These are phyloP conservation scores for Mycena capillaripes DNA, from an alignment of 768 basidiomycete species.

Conservation along the genomic window DNA sequence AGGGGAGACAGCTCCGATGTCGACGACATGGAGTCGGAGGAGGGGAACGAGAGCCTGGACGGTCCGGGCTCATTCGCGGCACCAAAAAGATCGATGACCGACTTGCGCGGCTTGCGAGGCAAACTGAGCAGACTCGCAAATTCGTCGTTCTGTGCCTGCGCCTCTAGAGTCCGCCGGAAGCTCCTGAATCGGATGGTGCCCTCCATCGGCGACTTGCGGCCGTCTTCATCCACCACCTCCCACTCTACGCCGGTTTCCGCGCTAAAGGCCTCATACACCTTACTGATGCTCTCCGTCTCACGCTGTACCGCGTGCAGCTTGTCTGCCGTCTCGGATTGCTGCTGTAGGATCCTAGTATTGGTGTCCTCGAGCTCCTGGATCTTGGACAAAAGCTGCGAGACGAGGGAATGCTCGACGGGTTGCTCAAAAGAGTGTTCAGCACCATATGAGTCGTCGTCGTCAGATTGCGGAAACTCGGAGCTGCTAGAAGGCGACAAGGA, in stretches of 20 bases:
- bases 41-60: constrained; percentile 33
- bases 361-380: constrained; percentile 84
- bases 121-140: constrained; percentile 4
- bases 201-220: constrained; percentile 38
- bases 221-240: constrained; percentile 51
- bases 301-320: constrained; percentile 79
- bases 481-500: constrained; percentile 25
- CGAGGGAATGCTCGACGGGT: constrained; percentile 63
- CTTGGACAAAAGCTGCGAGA: constrained; percentile 81
- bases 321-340: constrained; percentile 72
- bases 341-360: constrained; percentile 74
- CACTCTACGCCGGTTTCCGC: constrained; percentile 67
- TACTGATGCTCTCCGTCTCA: constrained; percentile 78
- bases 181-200: constrained; percentile 48
- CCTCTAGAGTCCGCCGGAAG: constrained; percentile 40
- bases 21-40: constrained; percentile 51
- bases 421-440: constrained; percentile 29
- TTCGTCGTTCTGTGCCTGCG: neutral
- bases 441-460: constrained; percentile 24
- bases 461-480: constrained; percentile 15
- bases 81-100: constrained; percentile 77
- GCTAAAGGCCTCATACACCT: constrained; percentile 77
- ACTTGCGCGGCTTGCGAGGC: constrained; percentile 57
- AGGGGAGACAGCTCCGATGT: constrained; percentile 53
- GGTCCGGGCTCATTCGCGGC: constrained; percentile 43